Conservation (phyloP, 2,329 filamentous ascomycete species). For the Ascochyta rabiei region DNA sequence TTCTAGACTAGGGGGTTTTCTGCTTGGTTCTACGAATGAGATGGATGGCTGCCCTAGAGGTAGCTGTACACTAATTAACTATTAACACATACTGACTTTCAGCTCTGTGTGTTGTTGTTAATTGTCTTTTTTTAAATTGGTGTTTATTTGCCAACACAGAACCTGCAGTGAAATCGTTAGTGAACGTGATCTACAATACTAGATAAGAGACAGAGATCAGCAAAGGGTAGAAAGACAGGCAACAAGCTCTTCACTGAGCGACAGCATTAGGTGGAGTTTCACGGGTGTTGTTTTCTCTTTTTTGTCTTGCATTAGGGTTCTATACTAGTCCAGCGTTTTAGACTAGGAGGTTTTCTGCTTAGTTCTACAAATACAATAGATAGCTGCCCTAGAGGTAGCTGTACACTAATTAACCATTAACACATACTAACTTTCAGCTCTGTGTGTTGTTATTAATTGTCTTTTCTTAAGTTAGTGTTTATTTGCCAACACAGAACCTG, state of each 20-base stretch:
- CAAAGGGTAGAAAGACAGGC: background rate
- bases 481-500: slow-evolving; percentile 34
- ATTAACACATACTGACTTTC: background rate
- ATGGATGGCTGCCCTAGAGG: background rate
- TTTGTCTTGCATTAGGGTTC: background rate
- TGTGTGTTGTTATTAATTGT: background rate
- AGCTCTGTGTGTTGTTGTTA: background rate
- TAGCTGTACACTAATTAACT: background rate
- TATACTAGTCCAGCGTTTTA: background rate
- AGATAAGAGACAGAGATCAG: background rate
- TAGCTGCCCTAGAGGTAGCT: background rate
- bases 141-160: slow-evolving; percentile 29
- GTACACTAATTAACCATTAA: background rate
- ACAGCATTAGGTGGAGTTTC: slow-evolving; percentile 5
- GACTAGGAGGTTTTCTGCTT: background rate
- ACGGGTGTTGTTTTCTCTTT: background rate
- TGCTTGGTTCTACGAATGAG: background rate
- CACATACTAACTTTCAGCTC: background rate
- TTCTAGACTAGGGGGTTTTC: background rate
- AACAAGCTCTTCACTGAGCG: slow-evolving; percentile 25
- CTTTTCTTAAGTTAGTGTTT: background rate
- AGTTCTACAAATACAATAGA: background rate
- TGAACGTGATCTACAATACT: background rate
- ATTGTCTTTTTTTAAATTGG: background rate
- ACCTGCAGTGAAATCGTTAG: slow-evolving; percentile 16